Percentiles rank a stretch among this genome's conserved stretches.
Conservation (phyloP, 208 protist species). For the Leishmania martiniquensis region DNA sequence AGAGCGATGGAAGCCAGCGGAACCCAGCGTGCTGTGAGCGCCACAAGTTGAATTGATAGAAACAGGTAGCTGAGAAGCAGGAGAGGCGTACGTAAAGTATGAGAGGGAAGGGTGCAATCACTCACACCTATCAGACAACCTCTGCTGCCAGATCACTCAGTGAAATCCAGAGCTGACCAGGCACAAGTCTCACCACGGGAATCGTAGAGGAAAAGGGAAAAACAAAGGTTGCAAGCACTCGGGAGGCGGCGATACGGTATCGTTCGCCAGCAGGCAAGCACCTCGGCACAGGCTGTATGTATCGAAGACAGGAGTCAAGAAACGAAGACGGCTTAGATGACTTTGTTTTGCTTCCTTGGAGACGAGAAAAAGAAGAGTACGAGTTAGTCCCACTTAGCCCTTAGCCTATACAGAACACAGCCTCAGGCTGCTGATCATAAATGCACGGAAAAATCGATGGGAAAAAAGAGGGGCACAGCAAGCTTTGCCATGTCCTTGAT, state of each 20-base stretch:
- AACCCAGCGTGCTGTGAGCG: not conserved
- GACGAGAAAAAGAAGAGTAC: slow-evolving; percentile 2
- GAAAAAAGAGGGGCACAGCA: not conserved
- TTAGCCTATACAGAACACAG: slow-evolving; percentile 7
- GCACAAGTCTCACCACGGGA: not conserved
- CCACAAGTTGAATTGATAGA: not conserved
- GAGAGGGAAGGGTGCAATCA: not conserved
- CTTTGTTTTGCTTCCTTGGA: slow-evolving; percentile 2
- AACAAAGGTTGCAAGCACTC: not conserved
- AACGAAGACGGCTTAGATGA: not conserved
- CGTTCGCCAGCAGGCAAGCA: not conserved
- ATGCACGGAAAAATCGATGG: not conserved
- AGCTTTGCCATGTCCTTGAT: no score
- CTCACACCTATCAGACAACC: not conserved
- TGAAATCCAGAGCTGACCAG: not conserved
- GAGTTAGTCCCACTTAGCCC: slow-evolving; percentile 4
- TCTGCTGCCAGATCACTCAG: not conserved
- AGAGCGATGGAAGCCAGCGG: not conserved
- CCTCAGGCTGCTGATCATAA: not conserved
- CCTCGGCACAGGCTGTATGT: not conserved
- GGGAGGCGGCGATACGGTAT: not conserved
- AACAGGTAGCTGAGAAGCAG: not conserved
- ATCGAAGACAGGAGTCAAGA: not conserved
- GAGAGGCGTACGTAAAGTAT: not conserved
- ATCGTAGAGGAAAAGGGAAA: not conserved